Evolutionary conservation across 176 grass and related monocot species (phyloP).

Genomic region (Otatea glauca): DNA sequence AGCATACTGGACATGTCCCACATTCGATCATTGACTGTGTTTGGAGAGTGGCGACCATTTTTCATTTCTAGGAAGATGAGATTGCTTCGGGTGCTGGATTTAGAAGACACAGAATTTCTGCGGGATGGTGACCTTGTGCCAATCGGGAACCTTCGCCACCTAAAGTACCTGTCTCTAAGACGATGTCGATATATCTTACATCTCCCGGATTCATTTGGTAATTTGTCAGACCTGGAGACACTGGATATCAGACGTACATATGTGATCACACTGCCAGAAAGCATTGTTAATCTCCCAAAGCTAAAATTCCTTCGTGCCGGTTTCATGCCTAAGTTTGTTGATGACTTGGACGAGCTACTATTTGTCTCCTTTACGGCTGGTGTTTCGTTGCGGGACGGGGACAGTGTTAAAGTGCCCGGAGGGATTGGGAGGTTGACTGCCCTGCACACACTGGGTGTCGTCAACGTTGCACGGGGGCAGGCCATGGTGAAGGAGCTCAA

Average conservation of each 20-base stretch:
- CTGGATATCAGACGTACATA: neutral
- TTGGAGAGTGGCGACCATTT: neutral
- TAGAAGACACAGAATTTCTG: neutral
- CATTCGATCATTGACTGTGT: conserved; percentile 24
- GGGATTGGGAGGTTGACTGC: neutral
- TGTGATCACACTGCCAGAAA: neutral
- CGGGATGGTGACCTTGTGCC: neutral
- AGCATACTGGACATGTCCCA: neutral
- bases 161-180: conserved; percentile 43
- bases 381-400: neutral
- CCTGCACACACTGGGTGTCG: neutral
- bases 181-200: fast-evolving
- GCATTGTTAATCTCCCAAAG: neutral
- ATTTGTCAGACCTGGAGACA: neutral
- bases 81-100: conserved; percentile 44
- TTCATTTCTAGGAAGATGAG: conserved; percentile 21
- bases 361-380: fast-evolving
- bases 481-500: neutral
- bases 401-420: neutral
- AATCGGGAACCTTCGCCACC: conserved; percentile 23
- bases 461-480: neutral
- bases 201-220: neutral
- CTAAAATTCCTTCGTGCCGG: neutral
- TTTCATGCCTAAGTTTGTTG: neutral
- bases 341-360: neutral